phyloP scores from a whole-genome alignment of 2,329 filamentous ascomycete genomes.

The Clonostachys rhizophaga region DNA sequence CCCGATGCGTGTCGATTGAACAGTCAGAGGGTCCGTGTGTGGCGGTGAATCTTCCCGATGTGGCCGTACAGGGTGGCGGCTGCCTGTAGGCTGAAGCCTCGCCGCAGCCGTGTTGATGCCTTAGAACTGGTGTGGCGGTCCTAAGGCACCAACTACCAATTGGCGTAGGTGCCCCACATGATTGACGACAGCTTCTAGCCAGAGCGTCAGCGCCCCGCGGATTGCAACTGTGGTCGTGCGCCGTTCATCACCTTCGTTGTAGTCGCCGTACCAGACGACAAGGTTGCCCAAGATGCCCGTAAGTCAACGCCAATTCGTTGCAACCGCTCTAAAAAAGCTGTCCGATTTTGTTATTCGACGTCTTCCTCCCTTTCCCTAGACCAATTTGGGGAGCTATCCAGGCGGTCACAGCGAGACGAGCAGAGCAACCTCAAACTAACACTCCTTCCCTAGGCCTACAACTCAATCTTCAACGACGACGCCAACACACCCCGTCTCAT shows the following conservation, averaged over 20 bases:
- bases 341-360: not conserved
- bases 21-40: too few species aligned
- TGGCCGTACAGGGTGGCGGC: too few species aligned
- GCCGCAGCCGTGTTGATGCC: too few species aligned
- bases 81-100: too few species aligned
- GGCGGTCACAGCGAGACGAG: constrained; percentile 2
- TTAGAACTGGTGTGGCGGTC: too few species aligned
- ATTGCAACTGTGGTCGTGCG: constrained; percentile 11
- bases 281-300: constrained; percentile 39
- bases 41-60: too few species aligned
- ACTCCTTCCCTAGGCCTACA: constrained; percentile 68
- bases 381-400: not conserved
- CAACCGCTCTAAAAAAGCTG: constrained; percentile 1
- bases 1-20: too few species aligned
- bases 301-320: constrained; percentile 13
- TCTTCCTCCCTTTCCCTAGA: not conserved
- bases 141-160: constrained; percentile 13
- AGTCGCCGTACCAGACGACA: constrained; percentile 3
- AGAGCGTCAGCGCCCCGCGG: constrained; percentile 17
- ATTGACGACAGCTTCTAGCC: constrained; percentile 24
- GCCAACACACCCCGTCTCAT: constrained; percentile 56
- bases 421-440: not conserved
- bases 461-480: constrained; percentile 91
- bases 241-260: not conserved
- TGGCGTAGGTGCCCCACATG: constrained; percentile 16